phyloP scores from a whole-genome alignment of 176 grass and related monocot species.

The Oryza nivara region DNA sequence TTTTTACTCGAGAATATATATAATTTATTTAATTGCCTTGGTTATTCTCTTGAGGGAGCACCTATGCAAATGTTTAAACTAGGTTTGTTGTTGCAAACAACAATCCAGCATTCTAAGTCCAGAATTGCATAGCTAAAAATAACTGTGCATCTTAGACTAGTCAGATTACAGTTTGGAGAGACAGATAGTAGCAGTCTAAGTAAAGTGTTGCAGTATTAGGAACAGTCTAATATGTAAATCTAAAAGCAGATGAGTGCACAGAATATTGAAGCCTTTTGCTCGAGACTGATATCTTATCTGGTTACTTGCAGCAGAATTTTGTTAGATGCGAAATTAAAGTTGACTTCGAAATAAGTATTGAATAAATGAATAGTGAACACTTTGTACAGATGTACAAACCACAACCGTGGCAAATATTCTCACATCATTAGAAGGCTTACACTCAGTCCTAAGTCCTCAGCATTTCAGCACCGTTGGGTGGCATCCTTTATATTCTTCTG shows the following conservation, averaged over 20 bases:
- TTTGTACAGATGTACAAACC: neutral
- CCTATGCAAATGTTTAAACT: neutral
- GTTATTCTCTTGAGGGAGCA: neutral
- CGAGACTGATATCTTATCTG: neutral
- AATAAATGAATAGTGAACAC: neutral
- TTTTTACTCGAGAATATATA: neutral
- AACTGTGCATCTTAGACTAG: conserved; percentile 1
- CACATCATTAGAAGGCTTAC: neutral
- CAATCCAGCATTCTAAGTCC: neutral
- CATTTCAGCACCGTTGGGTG: neutral
- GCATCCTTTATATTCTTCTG: neutral
- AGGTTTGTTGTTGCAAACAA: neutral
- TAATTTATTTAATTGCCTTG: neutral
- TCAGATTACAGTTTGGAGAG: neutral
- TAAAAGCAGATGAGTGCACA: neutral
- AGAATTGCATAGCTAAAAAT: neutral
- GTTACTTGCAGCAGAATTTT: neutral
- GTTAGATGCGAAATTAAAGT: neutral
- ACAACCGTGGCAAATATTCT: neutral
- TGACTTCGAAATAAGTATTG: neutral
- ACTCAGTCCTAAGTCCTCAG: neutral
- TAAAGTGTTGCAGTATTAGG: neutral
- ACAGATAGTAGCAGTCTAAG: neutral
- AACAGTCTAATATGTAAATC: neutral
- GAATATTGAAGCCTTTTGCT: neutral